Percentiles rank a stretch among this genome's conserved stretches.
Conservation (phyloP, 2,329 filamentous ascomycete species). For the Bimuria novae-zelandiae region DNA sequence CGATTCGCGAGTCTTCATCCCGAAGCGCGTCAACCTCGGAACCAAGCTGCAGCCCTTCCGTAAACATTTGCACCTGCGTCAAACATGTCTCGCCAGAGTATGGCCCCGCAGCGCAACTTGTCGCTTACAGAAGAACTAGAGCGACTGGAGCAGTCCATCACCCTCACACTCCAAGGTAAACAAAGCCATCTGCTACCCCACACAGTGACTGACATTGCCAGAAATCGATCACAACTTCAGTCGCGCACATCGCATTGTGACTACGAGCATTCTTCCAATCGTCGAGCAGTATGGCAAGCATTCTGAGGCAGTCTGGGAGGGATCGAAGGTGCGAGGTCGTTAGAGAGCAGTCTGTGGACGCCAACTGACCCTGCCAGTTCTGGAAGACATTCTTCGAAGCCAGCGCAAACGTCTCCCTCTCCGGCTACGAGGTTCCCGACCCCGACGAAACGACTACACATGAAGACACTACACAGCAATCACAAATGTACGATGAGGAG, state of each 20-base stretch:
- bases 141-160: slow-evolving; percentile 94
- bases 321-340: slow-evolving; percentile 71
- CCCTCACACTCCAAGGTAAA: slow-evolving; percentile 83
- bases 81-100: slow-evolving; percentile 57
- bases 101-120: slow-evolving; percentile 61
- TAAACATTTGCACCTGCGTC: neutral
- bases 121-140: slow-evolving; percentile 94
- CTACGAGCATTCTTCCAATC: slow-evolving; percentile 86
- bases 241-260: slow-evolving; percentile 94
- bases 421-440: slow-evolving; percentile 84
- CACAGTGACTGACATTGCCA: slow-evolving; percentile 47
- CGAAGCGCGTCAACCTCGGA: slow-evolving; percentile 21
- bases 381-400: slow-evolving; percentile 99
- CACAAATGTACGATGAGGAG: slow-evolving; percentile 51
- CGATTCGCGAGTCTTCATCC: slow-evolving; percentile 14
- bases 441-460: slow-evolving; percentile 60
- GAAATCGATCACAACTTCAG: slow-evolving; percentile 99
- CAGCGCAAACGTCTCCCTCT: slow-evolving; percentile 94
- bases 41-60: neutral
- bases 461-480: slow-evolving; percentile 40
- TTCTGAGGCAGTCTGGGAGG: slow-evolving; percentile 93
- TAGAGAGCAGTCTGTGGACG: neutral
- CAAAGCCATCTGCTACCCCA: slow-evolving; percentile 22
- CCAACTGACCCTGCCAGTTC: slow-evolving; percentile 63
- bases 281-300: slow-evolving; percentile 96